phyloP scores from a whole-genome alignment of 352 stramenopile genomes.

The Phytophthora pini region DNA sequence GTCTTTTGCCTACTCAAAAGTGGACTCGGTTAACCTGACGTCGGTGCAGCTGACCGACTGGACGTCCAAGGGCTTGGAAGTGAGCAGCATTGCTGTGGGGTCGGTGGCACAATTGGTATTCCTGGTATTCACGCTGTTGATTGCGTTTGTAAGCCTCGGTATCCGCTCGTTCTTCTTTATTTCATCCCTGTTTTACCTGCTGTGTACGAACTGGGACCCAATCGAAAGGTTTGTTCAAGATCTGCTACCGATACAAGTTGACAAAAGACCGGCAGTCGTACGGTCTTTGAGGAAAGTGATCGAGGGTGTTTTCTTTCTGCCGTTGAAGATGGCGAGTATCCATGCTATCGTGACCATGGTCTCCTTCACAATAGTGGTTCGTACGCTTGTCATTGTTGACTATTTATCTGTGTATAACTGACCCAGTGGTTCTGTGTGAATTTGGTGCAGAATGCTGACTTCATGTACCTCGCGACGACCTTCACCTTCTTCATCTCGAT shows the following conservation, averaged over 20 bases:
- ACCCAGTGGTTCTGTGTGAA: constrained; percentile 4
- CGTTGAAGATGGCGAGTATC: constrained; percentile 89
- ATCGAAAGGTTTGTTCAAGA: constrained; percentile 87
- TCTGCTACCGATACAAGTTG: constrained; percentile 74
- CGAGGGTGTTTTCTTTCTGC: constrained; percentile 88
- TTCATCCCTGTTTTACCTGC: constrained; percentile 86
- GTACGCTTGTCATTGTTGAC: constrained; percentile 14
- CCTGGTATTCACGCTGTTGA: constrained; percentile 74
- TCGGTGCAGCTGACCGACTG: constrained; percentile 86
- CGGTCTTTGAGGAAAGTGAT: constrained; percentile 81
- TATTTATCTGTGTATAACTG: not conserved
- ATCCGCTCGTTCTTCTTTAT: constrained; percentile 90
- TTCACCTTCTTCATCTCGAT: constrained; percentile 91
- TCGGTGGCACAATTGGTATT: constrained; percentile 86
- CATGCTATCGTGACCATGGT: constrained; percentile 89
- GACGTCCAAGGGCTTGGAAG: constrained; percentile 86
- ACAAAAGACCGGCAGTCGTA: constrained; percentile 76
- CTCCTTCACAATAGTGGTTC: constrained; percentile 86
- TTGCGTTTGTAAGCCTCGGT: constrained; percentile 88
- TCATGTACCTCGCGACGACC: constrained; percentile 86
- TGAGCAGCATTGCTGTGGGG: constrained; percentile 82
- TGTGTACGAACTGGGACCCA: constrained; percentile 88
- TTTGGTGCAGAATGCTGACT: constrained; percentile 75
- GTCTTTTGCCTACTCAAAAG: constrained; percentile 81
- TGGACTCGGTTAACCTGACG: constrained; percentile 88